Percentiles rank a stretch among this genome's conserved stretches.
These are phyloP conservation scores for Tilletia caries DNA, from an alignment of 1,284 basidiomycete species.

Conservation along the genomic window DNA sequence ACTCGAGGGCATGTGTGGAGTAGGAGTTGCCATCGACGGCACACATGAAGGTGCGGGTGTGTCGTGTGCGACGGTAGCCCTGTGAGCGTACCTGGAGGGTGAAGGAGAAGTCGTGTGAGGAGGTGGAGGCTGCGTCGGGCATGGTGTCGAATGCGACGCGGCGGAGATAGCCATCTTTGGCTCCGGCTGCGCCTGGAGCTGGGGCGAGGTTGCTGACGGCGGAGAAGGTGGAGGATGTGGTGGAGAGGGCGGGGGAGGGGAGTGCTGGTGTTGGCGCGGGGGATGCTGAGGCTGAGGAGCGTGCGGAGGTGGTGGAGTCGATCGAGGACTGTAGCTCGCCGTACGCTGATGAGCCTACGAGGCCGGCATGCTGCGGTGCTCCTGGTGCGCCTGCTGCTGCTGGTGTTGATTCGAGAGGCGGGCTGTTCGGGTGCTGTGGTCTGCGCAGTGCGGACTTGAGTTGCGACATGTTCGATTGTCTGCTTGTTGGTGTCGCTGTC, in stretches of 20 bases:
- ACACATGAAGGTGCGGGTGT: slow-evolving; percentile 84
- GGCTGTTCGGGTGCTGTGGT: neutral
- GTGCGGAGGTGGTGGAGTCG: neutral
- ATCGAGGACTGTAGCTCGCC: neutral
- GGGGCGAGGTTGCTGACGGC: neutral
- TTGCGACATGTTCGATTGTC: neutral
- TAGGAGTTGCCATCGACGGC: slow-evolving; percentile 73
- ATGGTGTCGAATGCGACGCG: slow-evolving; percentile 50
- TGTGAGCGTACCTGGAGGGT: slow-evolving; percentile 73
- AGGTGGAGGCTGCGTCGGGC: slow-evolving; percentile 49
- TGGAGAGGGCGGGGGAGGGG: neutral
- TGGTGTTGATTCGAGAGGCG: neutral
- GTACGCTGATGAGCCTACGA: slow-evolving; percentile 1
- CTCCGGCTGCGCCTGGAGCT: neutral
- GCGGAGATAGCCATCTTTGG: slow-evolving; percentile 6
- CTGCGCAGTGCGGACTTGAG: slow-evolving; percentile 7
- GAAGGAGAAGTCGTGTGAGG: slow-evolving; percentile 42
- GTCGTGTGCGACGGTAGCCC: slow-evolving; percentile 72
- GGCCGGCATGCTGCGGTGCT: neutral
- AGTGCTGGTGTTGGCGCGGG: neutral
- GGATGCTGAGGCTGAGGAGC: neutral
- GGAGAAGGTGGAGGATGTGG: neutral
- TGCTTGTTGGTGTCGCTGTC: neutral
- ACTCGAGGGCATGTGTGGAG: slow-evolving; percentile 38
- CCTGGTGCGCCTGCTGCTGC: neutral